Evolutionary conservation across 2,329 filamentous ascomycete genomes (phyloP), one percentile per base, ranked within the genome.

Genomic region (Clarireedia hainanense): DNA sequence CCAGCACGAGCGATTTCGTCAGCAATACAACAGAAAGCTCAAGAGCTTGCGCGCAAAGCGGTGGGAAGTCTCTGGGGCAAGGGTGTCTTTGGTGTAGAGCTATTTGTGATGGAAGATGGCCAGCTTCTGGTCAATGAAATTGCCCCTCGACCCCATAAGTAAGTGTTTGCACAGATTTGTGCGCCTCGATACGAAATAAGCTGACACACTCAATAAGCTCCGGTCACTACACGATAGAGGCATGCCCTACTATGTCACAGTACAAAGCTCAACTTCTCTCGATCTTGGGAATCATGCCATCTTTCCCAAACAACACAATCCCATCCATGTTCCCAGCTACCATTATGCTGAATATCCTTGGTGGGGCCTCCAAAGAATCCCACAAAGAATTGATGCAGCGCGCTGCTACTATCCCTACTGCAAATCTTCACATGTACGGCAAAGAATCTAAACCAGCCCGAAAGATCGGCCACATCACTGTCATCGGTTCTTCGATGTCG

Each of bases 141-240:
- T 46, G 67, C 67, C 2, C 64, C 64, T 30, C 57, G 65, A 23
- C 60, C 61, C 30, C 64, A 65, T 37, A 65, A 63, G 52, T 55
- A 26, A 50, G 52, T 43, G 2, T 7, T 10, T 34, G 7, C 4
- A 37, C 6, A 0, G 4, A 24, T 5, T 36, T 15, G 30, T 27
- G 5, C 4, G 26, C 24, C 6, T 5, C 42, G 3, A 1, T 10
- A 34, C 27, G 6, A 14, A 45, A 23, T 20, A 20, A 10, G 43
- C 47, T 50, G 10, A 81, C 83, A 50, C 91, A 96, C 73, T 96
- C 96, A 2, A 9, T 27, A 15, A 55, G 52, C 74, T 95, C 89
- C 0, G 94, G 94, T 0, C 94, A 97, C 72, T 92, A 91, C 73
- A 95, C 89, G 2, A 97, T 97, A 61, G 92, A 99, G 74, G 89